These are phyloP conservation scores for Bathelium albidoporum DNA, from an alignment of 495 filamentous ascomycete genomes.

Conservation along the genomic window DNA sequence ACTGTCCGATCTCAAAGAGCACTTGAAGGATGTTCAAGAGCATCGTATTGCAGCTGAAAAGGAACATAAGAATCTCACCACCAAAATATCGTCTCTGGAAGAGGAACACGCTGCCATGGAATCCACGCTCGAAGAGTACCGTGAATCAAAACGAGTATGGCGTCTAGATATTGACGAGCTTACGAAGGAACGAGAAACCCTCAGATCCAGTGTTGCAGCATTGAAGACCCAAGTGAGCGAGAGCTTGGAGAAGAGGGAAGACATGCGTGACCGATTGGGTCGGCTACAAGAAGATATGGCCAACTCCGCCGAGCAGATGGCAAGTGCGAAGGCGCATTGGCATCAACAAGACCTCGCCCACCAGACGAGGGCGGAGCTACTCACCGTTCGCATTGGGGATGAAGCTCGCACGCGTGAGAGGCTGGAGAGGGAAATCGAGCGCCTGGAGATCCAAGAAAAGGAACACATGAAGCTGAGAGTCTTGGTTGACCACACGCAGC, in stretches of 20 bases:
- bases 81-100: slow-evolving; percentile 12
- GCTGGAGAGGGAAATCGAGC: slow-evolving; percentile 66
- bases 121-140: slow-evolving; percentile 51
- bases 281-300: slow-evolving; percentile 77
- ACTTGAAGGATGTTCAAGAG: slow-evolving; percentile 11
- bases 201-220: slow-evolving; percentile 52
- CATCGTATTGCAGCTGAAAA: not conserved
- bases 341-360: slow-evolving; percentile 63
- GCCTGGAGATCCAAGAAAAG: slow-evolving; percentile 64
- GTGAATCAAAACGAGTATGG: slow-evolving; percentile 46
- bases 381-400: slow-evolving; percentile 64
- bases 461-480: slow-evolving; percentile 51
- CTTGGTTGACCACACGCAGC: slow-evolving; percentile 43
- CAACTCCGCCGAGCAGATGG: slow-evolving; percentile 60
- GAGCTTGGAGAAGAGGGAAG: slow-evolving; percentile 64
- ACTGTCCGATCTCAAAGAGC: slow-evolving; percentile 9
- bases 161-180: slow-evolving; percentile 44
- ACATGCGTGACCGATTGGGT: slow-evolving; percentile 69
- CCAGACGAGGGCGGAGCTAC: slow-evolving; percentile 62
- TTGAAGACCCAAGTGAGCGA: slow-evolving; percentile 73
- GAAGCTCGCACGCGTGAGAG: slow-evolving; percentile 68
- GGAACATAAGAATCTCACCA: not conserved
- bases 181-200: slow-evolving; percentile 43
- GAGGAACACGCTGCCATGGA: slow-evolving; percentile 44
- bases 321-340: slow-evolving; percentile 67